These are phyloP conservation scores for Penicillium freii DNA, from an alignment of 2,329 filamentous ascomycete species.

Conservation along the genomic window DNA sequence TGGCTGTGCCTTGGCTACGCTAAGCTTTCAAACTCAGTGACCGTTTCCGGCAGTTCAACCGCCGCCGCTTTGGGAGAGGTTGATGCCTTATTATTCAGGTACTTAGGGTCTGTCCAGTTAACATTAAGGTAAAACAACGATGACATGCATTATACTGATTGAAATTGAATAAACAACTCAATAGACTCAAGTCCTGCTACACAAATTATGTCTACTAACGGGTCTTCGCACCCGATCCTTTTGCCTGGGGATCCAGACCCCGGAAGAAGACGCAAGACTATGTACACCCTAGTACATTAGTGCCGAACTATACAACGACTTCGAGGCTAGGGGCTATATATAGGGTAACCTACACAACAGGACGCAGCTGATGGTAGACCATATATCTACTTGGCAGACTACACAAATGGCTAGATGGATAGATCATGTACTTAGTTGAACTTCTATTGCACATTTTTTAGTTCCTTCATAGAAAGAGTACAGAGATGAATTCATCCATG, in stretches of 20 bases:
- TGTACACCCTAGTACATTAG: no score
- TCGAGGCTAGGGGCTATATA: not conserved
- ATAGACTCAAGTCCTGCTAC: not conserved
- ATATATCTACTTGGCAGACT: not conserved
- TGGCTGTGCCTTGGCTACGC: not conserved
- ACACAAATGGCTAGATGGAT: not conserved
- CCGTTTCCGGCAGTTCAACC: not conserved
- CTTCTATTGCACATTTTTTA: conserved; percentile 19
- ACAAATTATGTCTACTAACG: no score
- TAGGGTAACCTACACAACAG: no score
- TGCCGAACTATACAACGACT: not conserved
- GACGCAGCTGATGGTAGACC: no score
- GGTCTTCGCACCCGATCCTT: not conserved
- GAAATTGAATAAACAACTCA: not conserved
- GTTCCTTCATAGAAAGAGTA: conserved; percentile 14
- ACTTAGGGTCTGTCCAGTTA: not conserved
- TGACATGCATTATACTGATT: not conserved
- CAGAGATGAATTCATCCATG: conserved; percentile 19
- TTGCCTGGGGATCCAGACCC: not conserved
- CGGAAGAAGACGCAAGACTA: not conserved
- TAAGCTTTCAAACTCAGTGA: not conserved
- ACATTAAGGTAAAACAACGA: no score
- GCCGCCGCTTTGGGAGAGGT: not conserved
- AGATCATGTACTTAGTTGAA: conserved; percentile 13
- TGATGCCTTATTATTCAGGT: not conserved